Percentiles rank a stretch among this genome's conserved stretches.
Conservation (phyloP, 106 monocot genomes). For the Xerophyta viscosa region DNA sequence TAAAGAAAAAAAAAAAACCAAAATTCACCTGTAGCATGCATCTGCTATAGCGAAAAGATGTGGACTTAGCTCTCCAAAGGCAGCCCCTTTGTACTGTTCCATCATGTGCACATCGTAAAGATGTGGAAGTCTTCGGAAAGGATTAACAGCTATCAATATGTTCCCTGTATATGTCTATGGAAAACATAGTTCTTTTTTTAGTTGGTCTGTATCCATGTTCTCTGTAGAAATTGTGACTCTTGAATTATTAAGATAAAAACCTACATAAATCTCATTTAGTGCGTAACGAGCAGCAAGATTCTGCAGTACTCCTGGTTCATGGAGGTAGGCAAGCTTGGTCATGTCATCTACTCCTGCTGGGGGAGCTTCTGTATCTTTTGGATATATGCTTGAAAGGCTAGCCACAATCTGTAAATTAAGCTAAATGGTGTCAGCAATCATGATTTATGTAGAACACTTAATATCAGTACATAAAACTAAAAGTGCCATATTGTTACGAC, state of each 20-base stretch:
- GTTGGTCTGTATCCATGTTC: too few species aligned
- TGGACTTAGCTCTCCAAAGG: slow-evolving; percentile 52
- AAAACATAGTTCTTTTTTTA: too few species aligned
- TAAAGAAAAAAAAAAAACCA: too few species aligned
- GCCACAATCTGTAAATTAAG: too few species aligned
- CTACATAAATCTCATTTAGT: slow-evolving; percentile 61
- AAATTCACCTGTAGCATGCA: slow-evolving; percentile 58
- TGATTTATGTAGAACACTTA: too few species aligned
- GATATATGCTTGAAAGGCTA: slow-evolving; percentile 26
- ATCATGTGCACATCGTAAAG: slow-evolving; percentile 70
- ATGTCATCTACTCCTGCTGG: slow-evolving; percentile 64
- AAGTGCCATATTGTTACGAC: too few species aligned
- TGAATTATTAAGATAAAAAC: too few species aligned
- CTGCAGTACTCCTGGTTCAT: slow-evolving; percentile 61
- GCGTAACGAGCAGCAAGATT: slow-evolving; percentile 47
- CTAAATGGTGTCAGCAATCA: too few species aligned
- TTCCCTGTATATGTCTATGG: slow-evolving; percentile 56
- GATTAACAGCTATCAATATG: slow-evolving; percentile 71
- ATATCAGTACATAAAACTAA: too few species aligned
- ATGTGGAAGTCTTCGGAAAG: slow-evolving; percentile 65
- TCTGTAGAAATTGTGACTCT: too few species aligned
- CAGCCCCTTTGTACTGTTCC: slow-evolving; percentile 62
- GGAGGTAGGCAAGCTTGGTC: slow-evolving; percentile 58
- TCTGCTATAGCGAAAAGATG: slow-evolving; percentile 69
- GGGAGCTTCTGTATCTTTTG: slow-evolving; percentile 46